Percentiles rank a stretch among this genome's conserved stretches.
Conservation (phyloP, 495 filamentous ascomycete genomes). For the Neurospora hispaniola region DNA sequence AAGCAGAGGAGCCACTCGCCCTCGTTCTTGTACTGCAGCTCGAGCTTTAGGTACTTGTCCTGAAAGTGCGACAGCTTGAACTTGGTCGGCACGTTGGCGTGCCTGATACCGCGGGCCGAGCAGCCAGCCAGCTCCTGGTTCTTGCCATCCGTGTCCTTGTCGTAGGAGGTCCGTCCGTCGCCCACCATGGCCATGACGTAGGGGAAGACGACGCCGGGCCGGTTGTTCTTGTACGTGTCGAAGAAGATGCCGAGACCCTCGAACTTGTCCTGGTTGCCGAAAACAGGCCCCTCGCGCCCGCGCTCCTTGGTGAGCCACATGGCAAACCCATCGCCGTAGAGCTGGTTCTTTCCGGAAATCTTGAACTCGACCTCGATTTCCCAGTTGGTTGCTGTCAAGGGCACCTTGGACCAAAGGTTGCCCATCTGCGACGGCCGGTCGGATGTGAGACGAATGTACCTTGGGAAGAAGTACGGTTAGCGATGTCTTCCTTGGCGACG, state of each 20-base stretch:
- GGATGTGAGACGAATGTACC: constrained; percentile 85
- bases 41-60: constrained; percentile 82
- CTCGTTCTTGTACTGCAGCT: constrained; percentile 86
- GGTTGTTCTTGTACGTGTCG: constrained; percentile 99
- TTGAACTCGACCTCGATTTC: constrained; percentile 96
- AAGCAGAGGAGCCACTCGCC: constrained; percentile 88
- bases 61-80: constrained; percentile 90
- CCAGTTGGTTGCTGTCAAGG: constrained; percentile 97
- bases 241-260: constrained; percentile 95
- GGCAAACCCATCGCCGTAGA: constrained; percentile 96
- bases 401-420: constrained; percentile 88
- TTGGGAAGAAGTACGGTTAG: constrained; percentile 22
- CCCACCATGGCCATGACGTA: constrained; percentile 98
- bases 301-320: constrained; percentile 97
- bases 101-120: constrained; percentile 83
- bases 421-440: constrained; percentile 83
- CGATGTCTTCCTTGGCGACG: not conserved
- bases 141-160: constrained; percentile 93
- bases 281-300: constrained; percentile 70
- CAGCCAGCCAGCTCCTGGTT: constrained; percentile 87
- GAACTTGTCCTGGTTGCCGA: constrained; percentile 79
- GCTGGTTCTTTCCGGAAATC: constrained; percentile 59
- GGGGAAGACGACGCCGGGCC: constrained; percentile 88
- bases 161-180: constrained; percentile 80
- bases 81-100: constrained; percentile 68